Evolutionary conservation across 139 green algal genomes (phyloP).

Genomic region (Microglena sp.): DNA sequence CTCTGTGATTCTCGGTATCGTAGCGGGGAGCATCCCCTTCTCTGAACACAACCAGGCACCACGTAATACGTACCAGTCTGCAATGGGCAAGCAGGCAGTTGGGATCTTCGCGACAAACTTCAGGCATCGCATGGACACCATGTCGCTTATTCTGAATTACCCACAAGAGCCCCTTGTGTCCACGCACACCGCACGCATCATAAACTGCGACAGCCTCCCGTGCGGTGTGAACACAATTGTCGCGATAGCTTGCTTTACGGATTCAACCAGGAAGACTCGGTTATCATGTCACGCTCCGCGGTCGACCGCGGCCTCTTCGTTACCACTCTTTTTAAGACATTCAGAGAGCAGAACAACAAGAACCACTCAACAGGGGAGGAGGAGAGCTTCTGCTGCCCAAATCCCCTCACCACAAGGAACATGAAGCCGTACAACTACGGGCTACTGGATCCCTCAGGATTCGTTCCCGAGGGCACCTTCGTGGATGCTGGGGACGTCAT

Average conservation of each 20-base stretch:
- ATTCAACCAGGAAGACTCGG: constrained; percentile 66
- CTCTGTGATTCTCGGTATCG: constrained; percentile 39
- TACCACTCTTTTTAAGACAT: constrained; percentile 44
- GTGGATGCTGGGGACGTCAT: constrained; percentile 21
- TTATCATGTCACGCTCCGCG: constrained; percentile 40
- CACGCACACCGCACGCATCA: not conserved
- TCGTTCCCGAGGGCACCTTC: constrained; percentile 19
- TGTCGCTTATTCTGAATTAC: constrained; percentile 24
- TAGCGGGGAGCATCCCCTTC: constrained; percentile 52
- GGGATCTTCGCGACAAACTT: constrained; percentile 55
- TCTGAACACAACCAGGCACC: constrained; percentile 52
- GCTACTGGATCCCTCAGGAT: constrained; percentile 49
- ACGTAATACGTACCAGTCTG: constrained; percentile 56
- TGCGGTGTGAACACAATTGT: constrained; percentile 42
- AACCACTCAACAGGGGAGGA: constrained; percentile 15
- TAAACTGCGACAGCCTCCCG: constrained; percentile 8
- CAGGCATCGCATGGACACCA: constrained; percentile 13
- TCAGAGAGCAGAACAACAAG: constrained; percentile 21
- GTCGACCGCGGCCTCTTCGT: constrained; percentile 56
- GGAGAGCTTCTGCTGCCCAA: constrained; percentile 43
- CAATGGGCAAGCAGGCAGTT: constrained; percentile 45
- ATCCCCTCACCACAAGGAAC: constrained; percentile 5
- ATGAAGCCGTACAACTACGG: constrained; percentile 40
- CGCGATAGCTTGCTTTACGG: constrained; percentile 47
- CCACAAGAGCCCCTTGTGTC: constrained; percentile 32